Evolutionary conservation across 2,329 filamentous ascomycete genomes (phyloP).

Genomic region (Ophiostoma sp.): DNA sequence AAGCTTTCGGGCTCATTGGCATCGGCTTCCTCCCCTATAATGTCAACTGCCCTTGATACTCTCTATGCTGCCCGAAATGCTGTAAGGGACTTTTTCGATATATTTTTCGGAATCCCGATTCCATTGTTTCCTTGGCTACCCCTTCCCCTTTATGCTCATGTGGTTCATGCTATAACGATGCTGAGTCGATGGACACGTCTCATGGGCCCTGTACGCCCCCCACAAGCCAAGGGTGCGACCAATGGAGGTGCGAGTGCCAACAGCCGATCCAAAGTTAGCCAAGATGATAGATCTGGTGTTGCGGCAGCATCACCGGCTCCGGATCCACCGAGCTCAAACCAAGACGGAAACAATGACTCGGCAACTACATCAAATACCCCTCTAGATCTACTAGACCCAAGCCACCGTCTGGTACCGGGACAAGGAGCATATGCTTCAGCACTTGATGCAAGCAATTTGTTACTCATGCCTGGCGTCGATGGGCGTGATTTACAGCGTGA

Average conservation of each 20-base stretch:
- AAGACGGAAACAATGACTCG: neutral
- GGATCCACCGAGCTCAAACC: neutral
- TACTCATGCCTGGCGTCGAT: conserved; percentile 19
- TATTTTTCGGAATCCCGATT: neutral
- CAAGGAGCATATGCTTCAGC: conserved; percentile 14
- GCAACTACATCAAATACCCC: neutral
- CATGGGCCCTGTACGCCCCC: conserved; percentile 30
- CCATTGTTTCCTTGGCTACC: conserved; percentile 35
- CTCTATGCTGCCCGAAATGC: conserved; percentile 47
- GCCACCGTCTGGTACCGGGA: conserved; percentile 19
- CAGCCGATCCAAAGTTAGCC: neutral
- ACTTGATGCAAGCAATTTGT: neutral
- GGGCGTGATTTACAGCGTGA: conserved; percentile 33
- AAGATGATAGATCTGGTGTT: neutral
- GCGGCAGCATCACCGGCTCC: neutral
- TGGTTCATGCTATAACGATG: conserved; percentile 49
- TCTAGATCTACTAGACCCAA: conserved; percentile 12
- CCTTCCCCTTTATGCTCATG: conserved; percentile 41
- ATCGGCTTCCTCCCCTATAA: conserved; percentile 31
- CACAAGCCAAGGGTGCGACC: neutral
- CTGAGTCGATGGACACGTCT: conserved; percentile 49
- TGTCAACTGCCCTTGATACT: conserved; percentile 43
- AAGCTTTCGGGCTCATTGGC: conserved; percentile 43
- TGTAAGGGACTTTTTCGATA: conserved; percentile 36
- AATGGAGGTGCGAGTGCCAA: neutral